Conservation (phyloP, 495 filamentous ascomycete species). For the Talaromyces proteolyticus region DNA sequence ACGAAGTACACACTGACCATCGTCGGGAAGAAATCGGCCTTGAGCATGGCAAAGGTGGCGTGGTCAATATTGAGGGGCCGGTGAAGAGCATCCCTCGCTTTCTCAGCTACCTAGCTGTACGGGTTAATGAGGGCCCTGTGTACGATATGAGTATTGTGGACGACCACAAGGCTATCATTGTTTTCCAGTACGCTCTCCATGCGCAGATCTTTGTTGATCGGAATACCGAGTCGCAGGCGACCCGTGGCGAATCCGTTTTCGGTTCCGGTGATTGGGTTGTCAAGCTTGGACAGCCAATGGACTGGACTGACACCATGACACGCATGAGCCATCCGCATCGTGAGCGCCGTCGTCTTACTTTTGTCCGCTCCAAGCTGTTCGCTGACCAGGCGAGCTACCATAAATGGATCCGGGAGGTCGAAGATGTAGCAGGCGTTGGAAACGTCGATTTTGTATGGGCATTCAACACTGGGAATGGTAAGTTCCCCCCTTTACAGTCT, state of each 20-base stretch:
- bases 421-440: slow-evolving; percentile 18
- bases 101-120: slow-evolving; percentile 18
- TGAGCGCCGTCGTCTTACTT: slow-evolving; percentile 31
- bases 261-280: slow-evolving; percentile 17
- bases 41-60: slow-evolving; percentile 18
- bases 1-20: neutral
- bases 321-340: slow-evolving; percentile 27
- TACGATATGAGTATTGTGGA: slow-evolving; percentile 21
- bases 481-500: too few species aligned
- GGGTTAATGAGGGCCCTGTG: slow-evolving; percentile 27
- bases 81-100: slow-evolving; percentile 3
- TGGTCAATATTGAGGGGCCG: slow-evolving; percentile 18
- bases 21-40: neutral
- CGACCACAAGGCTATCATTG: slow-evolving; percentile 13
- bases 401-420: slow-evolving; percentile 26
- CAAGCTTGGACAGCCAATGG: slow-evolving; percentile 18
- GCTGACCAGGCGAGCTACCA: slow-evolving; percentile 17
- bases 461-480: slow-evolving; percentile 32
- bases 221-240: slow-evolving; percentile 16
- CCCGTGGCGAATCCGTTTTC: slow-evolving; percentile 18
- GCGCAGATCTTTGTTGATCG: slow-evolving; percentile 23
- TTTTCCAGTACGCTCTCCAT: slow-evolving; percentile 24
- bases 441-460: slow-evolving; percentile 28
- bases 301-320: slow-evolving; percentile 25
- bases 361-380: slow-evolving; percentile 26